Base-by-base conservation (phyloP, 192 early-diverging fungal species). In the Haplosporangium gracile region DNA sequence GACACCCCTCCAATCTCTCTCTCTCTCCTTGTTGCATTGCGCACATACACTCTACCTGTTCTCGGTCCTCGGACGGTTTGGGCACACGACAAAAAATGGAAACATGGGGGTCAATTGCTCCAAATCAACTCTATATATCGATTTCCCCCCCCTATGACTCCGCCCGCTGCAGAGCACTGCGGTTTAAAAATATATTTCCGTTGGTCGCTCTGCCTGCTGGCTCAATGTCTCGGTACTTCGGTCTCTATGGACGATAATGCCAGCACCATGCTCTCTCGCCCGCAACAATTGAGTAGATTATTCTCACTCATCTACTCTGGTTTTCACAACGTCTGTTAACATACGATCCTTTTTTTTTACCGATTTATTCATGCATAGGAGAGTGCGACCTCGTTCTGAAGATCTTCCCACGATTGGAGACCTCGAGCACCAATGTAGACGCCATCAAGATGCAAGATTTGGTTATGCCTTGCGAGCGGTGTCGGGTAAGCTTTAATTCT, bases 351-450 rank as follows among this genome's bases (percentile, higher is more conserved):
- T 3, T 32, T n/a, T 29, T 57, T 3, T 36, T 73, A 9, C 26
- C 40, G 18, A 7, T 49, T 47, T 49, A 5, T 72, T 57, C 36
- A 34, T 29, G 22, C 38, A 45, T 55, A 85, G 83, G 83, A 60
- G 83, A 85, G 18, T 85, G 83, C 22, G 83, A 85, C 42, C 74
- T 85, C 15, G 83, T 80, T 16, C 63, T 85, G 47, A 85, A 85
- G 78, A 80, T 85, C 45, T 85, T 80, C 49, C 83, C 83, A 2
- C 78, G 83, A 11, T 43, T 85, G 26, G 69, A 68, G 8, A n/a
- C 76, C 3, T 36, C 78, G 2, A n/a, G 13, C 26, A 22, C 40
- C 40, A 79, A 86, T 65, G n/a, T 65, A 63, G 75, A 81, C n/a
- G 13, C 70, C 29, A 49, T 49, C 53, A 39, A 68, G 18, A 60